Evolutionary conservation across 2,329 filamentous ascomycete genomes (phyloP).

Genomic region (Mycosphaerella arachidis): DNA sequence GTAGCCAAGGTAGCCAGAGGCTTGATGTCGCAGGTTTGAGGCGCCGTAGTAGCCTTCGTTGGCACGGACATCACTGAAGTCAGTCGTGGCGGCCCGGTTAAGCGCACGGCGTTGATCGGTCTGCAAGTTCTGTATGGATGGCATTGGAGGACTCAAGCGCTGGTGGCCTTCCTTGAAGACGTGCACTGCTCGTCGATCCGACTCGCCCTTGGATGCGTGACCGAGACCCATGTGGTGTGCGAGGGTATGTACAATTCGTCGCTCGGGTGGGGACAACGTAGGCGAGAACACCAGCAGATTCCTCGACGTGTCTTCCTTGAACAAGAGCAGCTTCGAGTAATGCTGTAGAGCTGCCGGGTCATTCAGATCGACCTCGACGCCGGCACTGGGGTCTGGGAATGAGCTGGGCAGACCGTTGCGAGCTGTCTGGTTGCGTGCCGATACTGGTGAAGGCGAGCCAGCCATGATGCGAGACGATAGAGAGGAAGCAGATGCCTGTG

Average conservation of each 20-base stretch:
- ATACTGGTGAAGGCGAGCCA: conserved; percentile 64
- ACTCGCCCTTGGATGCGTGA: conserved; percentile 83
- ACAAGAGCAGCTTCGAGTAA: conserved; percentile 85
- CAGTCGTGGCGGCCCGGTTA: conserved; percentile 93
- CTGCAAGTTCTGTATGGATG: conserved; percentile 62
- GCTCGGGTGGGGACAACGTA: conserved; percentile 74
- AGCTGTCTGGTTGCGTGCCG: conserved; percentile 46
- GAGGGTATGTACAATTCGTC: conserved; percentile 86
- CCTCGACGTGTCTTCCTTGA: conserved; percentile 72
- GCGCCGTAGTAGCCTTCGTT: conserved; percentile 70
- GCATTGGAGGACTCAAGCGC: conserved; percentile 57
- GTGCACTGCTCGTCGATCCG: conserved; percentile 83
- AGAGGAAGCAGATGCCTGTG: conserved; percentile 81
- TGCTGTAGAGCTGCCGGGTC: conserved; percentile 81
- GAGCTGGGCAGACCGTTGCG: conserved; percentile 28
- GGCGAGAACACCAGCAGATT: conserved; percentile 82
- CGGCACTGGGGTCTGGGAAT: conserved; percentile 18
- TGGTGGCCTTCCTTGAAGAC: conserved; percentile 67
- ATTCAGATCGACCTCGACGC: conserved; percentile 76
- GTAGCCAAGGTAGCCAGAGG: conserved; percentile 70
- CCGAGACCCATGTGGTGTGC: conserved; percentile 92
- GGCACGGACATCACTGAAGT: conserved; percentile 80
- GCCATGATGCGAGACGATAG: conserved; percentile 57
- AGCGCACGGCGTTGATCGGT: conserved; percentile 79
- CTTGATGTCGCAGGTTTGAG: conserved; percentile 71